Percentiles rank a stretch among this genome's conserved stretches.
These are phyloP conservation scores for Cercospora sesami DNA, from an alignment of 2,329 filamentous ascomycete genomes.

Conservation along the genomic window DNA sequence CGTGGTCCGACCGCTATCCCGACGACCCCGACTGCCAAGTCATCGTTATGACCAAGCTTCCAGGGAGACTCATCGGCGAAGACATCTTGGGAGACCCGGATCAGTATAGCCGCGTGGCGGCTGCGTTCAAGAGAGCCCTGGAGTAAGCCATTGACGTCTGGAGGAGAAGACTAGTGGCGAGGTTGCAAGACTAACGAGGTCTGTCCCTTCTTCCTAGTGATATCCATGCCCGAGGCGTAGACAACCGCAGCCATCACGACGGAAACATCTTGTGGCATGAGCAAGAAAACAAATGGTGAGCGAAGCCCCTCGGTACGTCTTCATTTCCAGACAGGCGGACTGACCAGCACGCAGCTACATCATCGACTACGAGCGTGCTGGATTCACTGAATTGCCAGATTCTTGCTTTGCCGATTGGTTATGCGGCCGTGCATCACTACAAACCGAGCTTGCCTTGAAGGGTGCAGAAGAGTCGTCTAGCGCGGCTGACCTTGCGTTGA, in stretches of 20 bases:
- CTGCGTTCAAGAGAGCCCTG: neutral
- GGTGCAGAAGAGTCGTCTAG: neutral
- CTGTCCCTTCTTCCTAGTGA: neutral
- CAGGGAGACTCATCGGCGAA: neutral
- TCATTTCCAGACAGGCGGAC: too few species aligned
- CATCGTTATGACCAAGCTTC: neutral
- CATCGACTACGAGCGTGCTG: neutral
- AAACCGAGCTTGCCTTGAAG: too few species aligned
- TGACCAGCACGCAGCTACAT: neutral
- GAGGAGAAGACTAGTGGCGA: too few species aligned
- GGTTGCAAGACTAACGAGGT: neutral
- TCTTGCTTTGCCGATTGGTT: neutral
- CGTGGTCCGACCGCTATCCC: too few species aligned
- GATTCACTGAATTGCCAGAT: too few species aligned
- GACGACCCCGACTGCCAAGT: neutral
- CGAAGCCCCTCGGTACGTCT: too few species aligned
- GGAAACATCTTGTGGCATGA: slow-evolving; percentile 16
- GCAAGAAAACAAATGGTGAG: slow-evolving; percentile 11
- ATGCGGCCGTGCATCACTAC: too few species aligned
- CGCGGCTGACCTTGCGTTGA: too few species aligned
- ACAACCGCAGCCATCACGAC: slow-evolving; percentile 12
- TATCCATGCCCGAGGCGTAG: slow-evolving; percentile 12
- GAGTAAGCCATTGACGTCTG: too few species aligned
- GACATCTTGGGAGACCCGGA: neutral
- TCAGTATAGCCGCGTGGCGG: neutral